A percentile compares a stretch with the other conserved stretches of the same genome.
Evolutionary conservation across 2,329 filamentous ascomycete species (phyloP).

Genomic region (Apiospora rasikravindrae): DNA sequence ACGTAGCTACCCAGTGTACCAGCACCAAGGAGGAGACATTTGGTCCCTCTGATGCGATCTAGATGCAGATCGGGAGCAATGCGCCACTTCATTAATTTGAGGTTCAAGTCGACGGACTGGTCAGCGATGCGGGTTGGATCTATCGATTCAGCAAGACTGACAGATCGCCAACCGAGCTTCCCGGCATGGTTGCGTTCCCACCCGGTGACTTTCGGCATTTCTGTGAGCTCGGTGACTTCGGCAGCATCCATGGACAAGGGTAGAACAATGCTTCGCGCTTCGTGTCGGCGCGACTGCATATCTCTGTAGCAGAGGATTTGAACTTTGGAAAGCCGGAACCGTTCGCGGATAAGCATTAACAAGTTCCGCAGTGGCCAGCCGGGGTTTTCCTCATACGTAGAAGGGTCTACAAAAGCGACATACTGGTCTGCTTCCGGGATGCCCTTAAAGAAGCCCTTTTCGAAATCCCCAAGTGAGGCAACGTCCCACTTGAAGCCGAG

Average conservation of each 20-base stretch:
- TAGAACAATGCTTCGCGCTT: conserved; percentile 81
- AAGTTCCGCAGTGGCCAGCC: conserved; percentile 94
- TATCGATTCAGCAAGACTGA: conserved; percentile 91
- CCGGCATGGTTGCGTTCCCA: conserved; percentile 87
- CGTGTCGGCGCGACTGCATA: conserved; percentile 75
- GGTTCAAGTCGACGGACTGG: conserved; percentile 92
- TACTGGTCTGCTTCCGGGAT: conserved; percentile 76
- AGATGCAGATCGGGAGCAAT: conserved; percentile 88
- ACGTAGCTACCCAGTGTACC: conserved; percentile 95
- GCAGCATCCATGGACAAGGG: conserved; percentile 62
- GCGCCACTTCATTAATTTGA: conserved; percentile 99
- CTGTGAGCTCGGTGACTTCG: conserved; percentile 48
- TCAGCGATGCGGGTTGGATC: conserved; percentile 87
- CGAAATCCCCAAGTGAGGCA: conserved; percentile 76
- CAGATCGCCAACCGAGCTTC: conserved; percentile 78
- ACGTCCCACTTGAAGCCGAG: conserved; percentile 79
- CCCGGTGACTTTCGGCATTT: conserved; percentile 88
- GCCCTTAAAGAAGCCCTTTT: conserved; percentile 84
- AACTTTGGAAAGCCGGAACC: conserved; percentile 76
- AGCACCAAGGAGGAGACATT: conserved; percentile 87
- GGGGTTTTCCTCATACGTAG: conserved; percentile 84
- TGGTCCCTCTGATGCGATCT: conserved; percentile 86
- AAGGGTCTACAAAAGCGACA: conserved; percentile 89
- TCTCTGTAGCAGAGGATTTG: conserved; percentile 93
- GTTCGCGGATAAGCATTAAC: conserved; percentile 80